phyloP scores from a whole-genome alignment of 768 basidiomycete species.

The Cystobasidium ongulense region DNA sequence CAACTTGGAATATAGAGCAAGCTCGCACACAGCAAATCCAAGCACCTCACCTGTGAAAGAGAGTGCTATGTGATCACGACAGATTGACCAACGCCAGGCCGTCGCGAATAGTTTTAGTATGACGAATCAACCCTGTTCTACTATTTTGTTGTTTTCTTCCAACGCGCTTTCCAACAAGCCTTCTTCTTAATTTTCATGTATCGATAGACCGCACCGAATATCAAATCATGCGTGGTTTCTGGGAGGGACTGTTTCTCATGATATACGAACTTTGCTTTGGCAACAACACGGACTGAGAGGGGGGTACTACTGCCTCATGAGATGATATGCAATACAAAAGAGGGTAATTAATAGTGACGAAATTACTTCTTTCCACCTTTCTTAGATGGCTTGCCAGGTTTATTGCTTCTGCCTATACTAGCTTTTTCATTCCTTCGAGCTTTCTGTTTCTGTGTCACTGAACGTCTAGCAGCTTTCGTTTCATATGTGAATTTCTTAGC shows the following conservation, averaged over 20 bases:
- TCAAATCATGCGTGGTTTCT: no score
- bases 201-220: no score
- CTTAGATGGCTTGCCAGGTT: not conserved
- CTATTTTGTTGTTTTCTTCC: not conserved
- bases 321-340: not conserved
- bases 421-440: constrained; percentile 11
- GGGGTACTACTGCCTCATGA: no score
- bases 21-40: not conserved
- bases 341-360: not conserved
- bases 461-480: constrained; percentile 13
- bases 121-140: no score
- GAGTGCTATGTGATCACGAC: not conserved
- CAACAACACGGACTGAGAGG: no score
- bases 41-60: not conserved
- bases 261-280: no score
- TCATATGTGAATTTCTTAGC: constrained; percentile 26
- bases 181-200: no score
- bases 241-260: no score
- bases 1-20: constrained; percentile 35
- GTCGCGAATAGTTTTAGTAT: no score
- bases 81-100: not conserved
- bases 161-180: no score
- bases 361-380: not conserved
- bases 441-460: constrained; percentile 5
- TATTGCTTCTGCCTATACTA: not conserved